These are phyloP conservation scores for Saccharum officinarum DNA, from an alignment of 176 grass and related monocot species.

Conservation along the genomic window DNA sequence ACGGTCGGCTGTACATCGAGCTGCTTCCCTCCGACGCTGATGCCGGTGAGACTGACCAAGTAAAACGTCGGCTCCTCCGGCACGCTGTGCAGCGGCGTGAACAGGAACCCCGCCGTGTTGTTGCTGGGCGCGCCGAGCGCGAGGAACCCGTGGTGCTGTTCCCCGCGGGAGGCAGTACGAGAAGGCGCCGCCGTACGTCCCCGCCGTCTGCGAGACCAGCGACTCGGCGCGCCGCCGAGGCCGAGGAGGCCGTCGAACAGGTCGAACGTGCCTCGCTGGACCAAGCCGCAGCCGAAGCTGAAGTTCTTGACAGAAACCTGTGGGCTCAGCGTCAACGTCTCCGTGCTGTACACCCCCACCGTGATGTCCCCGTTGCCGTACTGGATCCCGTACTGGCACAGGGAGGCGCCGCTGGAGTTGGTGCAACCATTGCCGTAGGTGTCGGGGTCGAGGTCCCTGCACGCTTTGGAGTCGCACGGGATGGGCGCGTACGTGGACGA, in stretches of 20 bases:
- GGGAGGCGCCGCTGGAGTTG: neutral
- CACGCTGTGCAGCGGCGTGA: constrained; percentile 34
- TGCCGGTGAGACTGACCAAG: constrained; percentile 33
- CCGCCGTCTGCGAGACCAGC: constrained; percentile 48
- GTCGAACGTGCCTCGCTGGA: constrained; percentile 48
- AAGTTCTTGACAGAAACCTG: constrained; percentile 14
- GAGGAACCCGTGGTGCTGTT: constrained; percentile 45
- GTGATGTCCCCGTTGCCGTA: constrained; percentile 23
- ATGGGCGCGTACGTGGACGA: constrained; percentile 10
- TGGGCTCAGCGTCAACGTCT: constrained; percentile 40
- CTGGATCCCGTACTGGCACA: neutral
- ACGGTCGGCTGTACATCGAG: constrained; percentile 24
- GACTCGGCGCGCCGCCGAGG: constrained; percentile 57
- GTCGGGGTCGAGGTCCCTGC: neutral
- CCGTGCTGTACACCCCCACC: constrained; percentile 44
- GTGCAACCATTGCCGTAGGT: neutral
- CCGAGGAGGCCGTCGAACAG: constrained; percentile 59
- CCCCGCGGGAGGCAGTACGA: constrained; percentile 63
- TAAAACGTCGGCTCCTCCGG: constrained; percentile 38
- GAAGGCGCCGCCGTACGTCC: constrained; percentile 53
- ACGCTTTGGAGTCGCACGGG: neutral
- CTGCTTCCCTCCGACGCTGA: constrained; percentile 45
- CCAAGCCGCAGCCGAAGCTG: constrained; percentile 51
- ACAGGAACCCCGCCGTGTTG: constrained; percentile 16
- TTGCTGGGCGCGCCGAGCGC: constrained; percentile 37